phyloP scores from a whole-genome alignment of 805 yeast genomes.

The Martiniozyma abietophila region DNA sequence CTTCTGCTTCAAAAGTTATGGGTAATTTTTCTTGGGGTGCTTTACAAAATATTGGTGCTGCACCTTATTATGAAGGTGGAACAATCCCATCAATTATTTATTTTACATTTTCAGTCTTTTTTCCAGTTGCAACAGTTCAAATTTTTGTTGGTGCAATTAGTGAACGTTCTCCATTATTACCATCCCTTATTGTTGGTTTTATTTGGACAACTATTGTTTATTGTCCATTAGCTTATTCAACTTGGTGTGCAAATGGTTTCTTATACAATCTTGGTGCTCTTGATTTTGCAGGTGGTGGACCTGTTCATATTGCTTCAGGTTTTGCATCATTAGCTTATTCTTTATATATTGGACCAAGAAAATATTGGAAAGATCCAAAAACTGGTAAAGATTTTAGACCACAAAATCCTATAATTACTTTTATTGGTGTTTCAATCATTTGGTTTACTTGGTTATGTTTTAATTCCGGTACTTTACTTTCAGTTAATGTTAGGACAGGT shows the following conservation, averaged over 20 bases:
- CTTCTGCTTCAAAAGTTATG: constrained; percentile 71
- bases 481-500: constrained; percentile 74
- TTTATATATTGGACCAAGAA: constrained; percentile 71
- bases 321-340: constrained; percentile 83
- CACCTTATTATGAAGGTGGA: constrained; percentile 16
- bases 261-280: constrained; percentile 85
- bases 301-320: constrained; percentile 89
- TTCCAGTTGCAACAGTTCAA: constrained; percentile 83
- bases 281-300: constrained; percentile 98
- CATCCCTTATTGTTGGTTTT: constrained; percentile 73
- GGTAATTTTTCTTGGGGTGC: constrained; percentile 48
- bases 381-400: constrained; percentile 85
- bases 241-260: constrained; percentile 94
- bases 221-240: constrained; percentile 93
- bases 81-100: constrained; percentile 75
- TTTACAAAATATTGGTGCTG: not conserved
- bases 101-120: constrained; percentile 86
- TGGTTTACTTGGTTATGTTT: constrained; percentile 97
- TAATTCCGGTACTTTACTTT: constrained; percentile 82
- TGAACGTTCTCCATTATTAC: constrained; percentile 85
- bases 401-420: constrained; percentile 86
- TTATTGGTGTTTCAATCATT: constrained; percentile 75
- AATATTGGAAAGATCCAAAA: too few relatives aligned
- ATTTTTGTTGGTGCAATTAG: constrained; percentile 89
- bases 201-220: constrained; percentile 88